These are phyloP conservation scores for Blastocystis hominis DNA, from an alignment of 352 stramenopile genomes.

Conservation along the genomic window DNA sequence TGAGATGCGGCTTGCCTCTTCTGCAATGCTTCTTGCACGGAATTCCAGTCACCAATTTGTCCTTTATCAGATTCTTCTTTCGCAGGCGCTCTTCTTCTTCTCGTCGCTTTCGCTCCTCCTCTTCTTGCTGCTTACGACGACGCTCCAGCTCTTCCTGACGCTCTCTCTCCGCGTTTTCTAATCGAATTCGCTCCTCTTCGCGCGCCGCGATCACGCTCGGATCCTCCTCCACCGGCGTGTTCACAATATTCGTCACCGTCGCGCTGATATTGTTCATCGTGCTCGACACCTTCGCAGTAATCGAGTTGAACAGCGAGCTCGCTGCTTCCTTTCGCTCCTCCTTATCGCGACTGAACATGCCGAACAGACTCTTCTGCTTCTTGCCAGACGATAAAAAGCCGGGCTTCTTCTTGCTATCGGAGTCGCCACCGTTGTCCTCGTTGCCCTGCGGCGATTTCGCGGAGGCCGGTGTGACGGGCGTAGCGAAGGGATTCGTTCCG, in stretches of 20 bases:
- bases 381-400: background rate
- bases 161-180: background rate
- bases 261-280: background rate
- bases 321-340: constrained; percentile 12
- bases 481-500: background rate
- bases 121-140: constrained; percentile 21
- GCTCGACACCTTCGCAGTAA: background rate
- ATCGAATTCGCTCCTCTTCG: background rate
- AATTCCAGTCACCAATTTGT: constrained; percentile 24
- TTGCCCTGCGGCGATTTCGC: background rate
- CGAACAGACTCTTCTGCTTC: constrained; percentile 55
- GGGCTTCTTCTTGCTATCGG: background rate
- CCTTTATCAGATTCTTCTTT: constrained; percentile 20
- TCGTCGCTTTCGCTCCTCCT: constrained; percentile 41
- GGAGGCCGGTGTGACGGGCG: background rate
- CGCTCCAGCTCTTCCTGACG: constrained; percentile 20
- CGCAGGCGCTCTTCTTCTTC: constrained; percentile 35
- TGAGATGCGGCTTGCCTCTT: constrained; percentile 23
- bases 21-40: constrained; percentile 41
- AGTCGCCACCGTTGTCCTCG: background rate
- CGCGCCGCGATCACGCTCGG: background rate
- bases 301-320: background rate
- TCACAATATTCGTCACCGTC: background rate
- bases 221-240: background rate
- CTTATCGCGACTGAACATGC: constrained; percentile 6